Evolutionary conservation across 139 green algal genomes (phyloP), one percentile per base, ranked within the genome.

Genomic region (Tetraselmis striata): DNA sequence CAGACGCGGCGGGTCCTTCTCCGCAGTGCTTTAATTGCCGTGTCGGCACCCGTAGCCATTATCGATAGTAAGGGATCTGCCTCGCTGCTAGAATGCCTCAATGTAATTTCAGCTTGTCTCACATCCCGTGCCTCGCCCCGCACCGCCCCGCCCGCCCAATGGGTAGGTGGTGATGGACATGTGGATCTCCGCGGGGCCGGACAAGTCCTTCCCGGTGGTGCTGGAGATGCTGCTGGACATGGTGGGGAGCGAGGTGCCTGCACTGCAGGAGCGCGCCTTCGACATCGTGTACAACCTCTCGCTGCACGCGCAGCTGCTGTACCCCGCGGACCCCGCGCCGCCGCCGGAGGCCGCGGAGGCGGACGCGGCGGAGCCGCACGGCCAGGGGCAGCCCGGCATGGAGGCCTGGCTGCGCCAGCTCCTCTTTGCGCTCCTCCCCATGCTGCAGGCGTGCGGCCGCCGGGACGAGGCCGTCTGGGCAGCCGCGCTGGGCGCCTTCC

Each of bases 141-240:
- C n/a, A n/a, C n/a, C n/a, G n/a, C n/a, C n/a, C n/a, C n/a, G n/a
- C n/a, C n/a, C n/a, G n/a, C n/a, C n/a, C n/a, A n/a, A n/a, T n/a
- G n/a, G 78, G 23, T 95, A 96, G 84, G 84, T 96, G 0, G 29
- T 96, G 23, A 85, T 95, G 83, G 93, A 96, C 82, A 58, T 95
- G 77, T 95, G 88, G 75, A 59, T 92, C 18, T 79, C 81, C 23
- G 84, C 82, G 0, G 91, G 90, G 0, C 82, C 89, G 1, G 77
- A 75, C 1, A 77, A 59, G 1, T 84, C 91, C 0, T 92, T 91
- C 82, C 85, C 90, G 0, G 80, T 95, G 32, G 87, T 91, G 81
- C 89, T 93, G 23, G 86, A 89, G 67, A 87, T 95, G 85, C 86
- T 96, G 85, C 86, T 92, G 31, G 83, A 91, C 79, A 26, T 26